A percentile compares a stretch with the other conserved stretches of the same genome.
These are phyloP conservation scores for Sporothrix mexicana DNA, from an alignment of 2,329 filamentous ascomycete species.

Conservation along the genomic window DNA sequence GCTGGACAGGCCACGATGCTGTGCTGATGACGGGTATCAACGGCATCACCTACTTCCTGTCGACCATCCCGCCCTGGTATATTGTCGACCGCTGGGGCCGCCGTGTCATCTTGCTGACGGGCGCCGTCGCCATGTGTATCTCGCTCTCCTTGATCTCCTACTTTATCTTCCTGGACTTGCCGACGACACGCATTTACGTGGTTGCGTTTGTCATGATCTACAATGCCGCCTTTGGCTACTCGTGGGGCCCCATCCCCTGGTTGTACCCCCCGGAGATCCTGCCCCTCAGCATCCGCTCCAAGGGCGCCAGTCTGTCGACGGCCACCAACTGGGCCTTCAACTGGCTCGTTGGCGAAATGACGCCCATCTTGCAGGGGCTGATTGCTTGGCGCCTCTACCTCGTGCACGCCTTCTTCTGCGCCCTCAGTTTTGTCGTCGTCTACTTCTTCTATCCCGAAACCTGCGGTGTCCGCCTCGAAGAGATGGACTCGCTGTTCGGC, in stretches of 20 bases:
- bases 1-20: constrained; percentile 89
- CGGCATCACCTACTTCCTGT: constrained; percentile 82
- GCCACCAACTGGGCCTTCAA: constrained; percentile 99
- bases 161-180: constrained; percentile 88
- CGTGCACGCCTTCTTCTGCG: constrained; percentile 96
- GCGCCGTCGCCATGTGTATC: constrained; percentile 86
- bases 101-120: constrained; percentile 85
- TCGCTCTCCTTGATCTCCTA: constrained; percentile 91
- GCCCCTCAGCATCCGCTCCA: constrained; percentile 93
- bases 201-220: constrained; percentile 98
- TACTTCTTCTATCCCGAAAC: constrained; percentile 99
- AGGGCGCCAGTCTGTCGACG: constrained; percentile 94
- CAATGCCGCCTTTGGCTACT: constrained; percentile 94
- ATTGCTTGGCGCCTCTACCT: constrained; percentile 96
- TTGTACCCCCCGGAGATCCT: constrained; percentile 98
- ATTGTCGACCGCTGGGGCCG: constrained; percentile 92
- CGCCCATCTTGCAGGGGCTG: constrained; percentile 86
- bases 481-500: constrained; percentile 94
- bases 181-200: constrained; percentile 78
- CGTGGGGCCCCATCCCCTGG: constrained; percentile 97
- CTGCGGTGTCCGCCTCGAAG: constrained; percentile 90
- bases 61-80: constrained; percentile 96
- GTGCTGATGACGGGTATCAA: constrained; percentile 98
- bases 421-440: constrained; percentile 92
- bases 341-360: constrained; percentile 95